Evolutionary conservation across 192 early-diverging fungal species (phyloP).

Genomic region (Umbelopsis vinacea): DNA sequence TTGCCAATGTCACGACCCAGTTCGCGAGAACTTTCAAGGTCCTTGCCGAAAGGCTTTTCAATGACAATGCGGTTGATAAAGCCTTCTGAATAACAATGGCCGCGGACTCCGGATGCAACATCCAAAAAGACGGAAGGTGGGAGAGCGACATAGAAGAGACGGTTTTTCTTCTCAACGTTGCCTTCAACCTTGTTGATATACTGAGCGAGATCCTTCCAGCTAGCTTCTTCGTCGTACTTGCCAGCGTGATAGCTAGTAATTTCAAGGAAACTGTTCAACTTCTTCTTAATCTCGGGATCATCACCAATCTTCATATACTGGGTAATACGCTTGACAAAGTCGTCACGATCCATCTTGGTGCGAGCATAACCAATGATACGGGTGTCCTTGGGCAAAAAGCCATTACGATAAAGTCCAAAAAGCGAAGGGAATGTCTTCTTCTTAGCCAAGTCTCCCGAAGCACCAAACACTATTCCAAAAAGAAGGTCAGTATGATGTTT

Average conservation of each 20-base stretch:
- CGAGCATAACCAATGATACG: constrained; percentile 94
- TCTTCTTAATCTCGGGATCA: constrained; percentile 59
- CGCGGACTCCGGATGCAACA: constrained; percentile 75
- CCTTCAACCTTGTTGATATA: constrained; percentile 60
- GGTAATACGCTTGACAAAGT: constrained; percentile 76
- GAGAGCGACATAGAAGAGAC: constrained; percentile 95
- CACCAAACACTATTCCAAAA: constrained; percentile 71
- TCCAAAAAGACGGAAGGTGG: constrained; percentile 94
- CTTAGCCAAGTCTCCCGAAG: constrained; percentile 95
- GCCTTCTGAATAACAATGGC: constrained; percentile 65
- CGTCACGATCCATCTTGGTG: constrained; percentile 70
- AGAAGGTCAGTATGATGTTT: not conserved
- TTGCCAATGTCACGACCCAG: constrained; percentile 73
- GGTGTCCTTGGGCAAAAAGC: constrained; percentile 74
- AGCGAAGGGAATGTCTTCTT: constrained; percentile 98
- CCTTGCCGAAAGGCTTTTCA: constrained; percentile 98
- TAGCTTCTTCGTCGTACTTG: constrained; percentile 78
- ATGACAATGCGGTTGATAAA: constrained; percentile 88
- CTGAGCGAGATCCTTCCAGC: constrained; percentile 69
- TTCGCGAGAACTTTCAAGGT: constrained; percentile 79
- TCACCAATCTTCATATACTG: constrained; percentile 66
- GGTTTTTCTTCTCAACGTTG: constrained; percentile 55
- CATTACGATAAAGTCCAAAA: constrained; percentile 89
- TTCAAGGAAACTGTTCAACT: constrained; percentile 66
- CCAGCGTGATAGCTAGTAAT: constrained; percentile 81